A percentile compares a stretch with the other conserved stretches of the same genome.
phyloP scores from a whole-genome alignment of 2,329 filamentous ascomycete species.

The Xylariaceae sp. region DNA sequence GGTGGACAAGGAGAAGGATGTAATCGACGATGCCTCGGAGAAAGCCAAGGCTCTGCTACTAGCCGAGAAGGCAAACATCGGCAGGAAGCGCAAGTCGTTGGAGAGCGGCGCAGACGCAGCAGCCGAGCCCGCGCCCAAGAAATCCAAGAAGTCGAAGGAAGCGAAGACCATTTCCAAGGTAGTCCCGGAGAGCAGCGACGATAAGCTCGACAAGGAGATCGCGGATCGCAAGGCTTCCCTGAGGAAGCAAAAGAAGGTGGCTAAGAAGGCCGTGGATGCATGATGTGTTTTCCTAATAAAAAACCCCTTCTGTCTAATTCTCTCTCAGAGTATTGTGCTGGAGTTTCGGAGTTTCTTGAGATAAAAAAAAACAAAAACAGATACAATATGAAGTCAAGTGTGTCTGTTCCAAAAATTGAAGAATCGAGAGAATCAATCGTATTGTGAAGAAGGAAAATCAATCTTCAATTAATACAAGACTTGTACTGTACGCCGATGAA shows the following conservation, averaged over 20 bases:
- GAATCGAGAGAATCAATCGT: neutral
- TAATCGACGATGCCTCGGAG: slow-evolving; percentile 54
- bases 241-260: slow-evolving; percentile 54
- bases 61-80: slow-evolving; percentile 49
- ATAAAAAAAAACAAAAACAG: neutral
- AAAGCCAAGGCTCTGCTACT: slow-evolving; percentile 36
- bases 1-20: slow-evolving; percentile 67
- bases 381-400: neutral
- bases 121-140: slow-evolving; percentile 37
- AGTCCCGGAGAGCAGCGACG: slow-evolving; percentile 43
- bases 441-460: neutral
- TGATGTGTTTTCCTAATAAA: slow-evolving; percentile 23
- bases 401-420: neutral
- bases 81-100: slow-evolving; percentile 59
- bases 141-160: slow-evolving; percentile 38
- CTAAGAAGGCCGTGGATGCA: slow-evolving; percentile 46
- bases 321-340: slow-evolving; percentile 5
- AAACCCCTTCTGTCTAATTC: slow-evolving; percentile 7
- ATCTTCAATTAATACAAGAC: neutral
- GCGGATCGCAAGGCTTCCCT: slow-evolving; percentile 52
- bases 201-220: slow-evolving; percentile 53
- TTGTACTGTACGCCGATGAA: neutral
- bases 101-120: slow-evolving; percentile 27
- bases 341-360: slow-evolving; percentile 12
- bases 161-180: slow-evolving; percentile 9